Base-by-base conservation (phyloP, 306 rosid species). In the Fagus crenata region DNA sequence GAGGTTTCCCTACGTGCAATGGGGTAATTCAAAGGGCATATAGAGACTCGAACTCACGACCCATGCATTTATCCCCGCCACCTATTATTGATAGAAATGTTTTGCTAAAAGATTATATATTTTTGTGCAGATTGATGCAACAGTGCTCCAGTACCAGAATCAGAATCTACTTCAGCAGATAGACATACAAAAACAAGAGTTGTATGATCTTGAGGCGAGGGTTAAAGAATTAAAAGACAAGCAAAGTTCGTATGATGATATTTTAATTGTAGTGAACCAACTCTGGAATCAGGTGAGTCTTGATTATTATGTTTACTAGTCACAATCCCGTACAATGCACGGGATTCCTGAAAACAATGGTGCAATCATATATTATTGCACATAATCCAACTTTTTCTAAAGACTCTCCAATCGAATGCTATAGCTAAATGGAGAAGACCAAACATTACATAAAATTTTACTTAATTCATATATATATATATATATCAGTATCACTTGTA, bases 121-220 rank as follows among this genome's bases (percentile, higher is more conserved):
- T 55, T 83, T 81, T 60, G 18, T 80, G 74, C 91, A 92, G 99
- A 93, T 87, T 69, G 96, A 95, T 80, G 93, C 95, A 22, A 80
- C 86, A 39, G 89, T 83, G 58, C 92, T 95, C 49, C 96, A 95
- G 65, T 81, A 80, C 77, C 93, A 95, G 80, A 95, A 95, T 76
- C 97, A 95, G 85, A 89, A 84, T 75, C 96, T 95, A 71, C 92
- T 84, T 85, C 97, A 88, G 77, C 90, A 88, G 86, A 91, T 82
- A 72, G 93, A 92, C 33, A 33, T 59, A 49, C 93, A 95, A 73
- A 95, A 90, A 82, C 86, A 87, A 8, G 91, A 87, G 75, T 81
- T 95, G 86, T 93, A 82, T 61, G 91, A 85, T 32, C 90, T 95
- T 35, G 92, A 90, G 75, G 83, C 69, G 11, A 89, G 87, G 63